A percentile compares a stretch with the other conserved stretches of the same genome.
These are phyloP conservation scores for Aspergillus leporis DNA, from an alignment of 495 filamentous ascomycete species.

Conservation along the genomic window DNA sequence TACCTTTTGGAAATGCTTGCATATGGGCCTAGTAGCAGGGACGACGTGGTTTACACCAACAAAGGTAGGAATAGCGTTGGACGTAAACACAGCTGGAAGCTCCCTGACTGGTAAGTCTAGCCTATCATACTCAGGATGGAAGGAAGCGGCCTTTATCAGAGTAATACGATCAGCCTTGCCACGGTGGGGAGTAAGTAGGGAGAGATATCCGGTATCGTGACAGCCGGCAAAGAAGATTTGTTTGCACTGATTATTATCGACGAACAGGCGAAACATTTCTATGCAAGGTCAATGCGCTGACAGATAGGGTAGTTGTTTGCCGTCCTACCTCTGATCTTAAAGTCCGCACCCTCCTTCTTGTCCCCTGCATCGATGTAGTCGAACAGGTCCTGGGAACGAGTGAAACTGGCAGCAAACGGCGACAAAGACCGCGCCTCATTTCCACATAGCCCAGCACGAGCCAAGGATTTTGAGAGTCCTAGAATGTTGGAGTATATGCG, in stretches of 20 bases:
- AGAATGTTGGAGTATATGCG: conserved; percentile 61
- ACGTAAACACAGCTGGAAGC: conserved; percentile 46
- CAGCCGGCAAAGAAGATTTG: conserved; percentile 67
- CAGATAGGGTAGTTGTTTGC: not conserved
- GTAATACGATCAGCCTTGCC: conserved; percentile 50
- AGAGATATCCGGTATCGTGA: conserved; percentile 61
- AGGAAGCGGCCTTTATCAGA: conserved; percentile 47
- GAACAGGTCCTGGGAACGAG: conserved; percentile 56
- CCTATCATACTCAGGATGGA: conserved; percentile 36
- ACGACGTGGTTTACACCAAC: conserved; percentile 22
- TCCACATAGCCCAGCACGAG: conserved; percentile 48
- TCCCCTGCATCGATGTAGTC: conserved; percentile 64
- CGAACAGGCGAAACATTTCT: conserved; percentile 60
- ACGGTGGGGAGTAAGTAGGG: conserved; percentile 53
- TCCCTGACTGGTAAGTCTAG: conserved; percentile 44
- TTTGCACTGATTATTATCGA: conserved; percentile 61
- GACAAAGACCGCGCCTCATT: conserved; percentile 54
- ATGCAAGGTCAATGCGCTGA: not conserved
- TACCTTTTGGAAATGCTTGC: conserved; percentile 45
- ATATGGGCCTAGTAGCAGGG: conserved; percentile 25
- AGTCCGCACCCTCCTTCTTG: conserved; percentile 60
- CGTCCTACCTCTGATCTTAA: conserved; percentile 56
- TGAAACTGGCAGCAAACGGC: conserved; percentile 59
- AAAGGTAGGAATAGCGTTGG: conserved; percentile 30
- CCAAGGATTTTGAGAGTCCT: conserved; percentile 50